These are phyloP conservation scores for Boletus sp. DNA, from an alignment of 768 basidiomycete genomes.

Conservation along the genomic window DNA sequence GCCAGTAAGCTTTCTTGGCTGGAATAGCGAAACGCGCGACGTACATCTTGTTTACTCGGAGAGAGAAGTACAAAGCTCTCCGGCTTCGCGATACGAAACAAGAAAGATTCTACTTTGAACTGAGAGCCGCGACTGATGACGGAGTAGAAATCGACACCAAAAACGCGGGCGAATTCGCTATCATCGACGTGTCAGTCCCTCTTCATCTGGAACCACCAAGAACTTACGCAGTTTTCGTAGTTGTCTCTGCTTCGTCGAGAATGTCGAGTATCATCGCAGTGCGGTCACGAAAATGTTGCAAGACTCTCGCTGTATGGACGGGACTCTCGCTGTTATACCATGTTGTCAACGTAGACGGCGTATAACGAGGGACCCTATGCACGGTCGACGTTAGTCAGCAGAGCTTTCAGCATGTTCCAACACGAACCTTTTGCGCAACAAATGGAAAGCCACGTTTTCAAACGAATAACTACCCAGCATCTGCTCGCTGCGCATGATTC, in stretches of 20 bases:
- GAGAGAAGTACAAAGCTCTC: conserved; percentile 90
- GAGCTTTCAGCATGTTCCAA: not conserved
- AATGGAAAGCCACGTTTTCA: conserved; percentile 84
- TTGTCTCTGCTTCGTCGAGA: conserved; percentile 74
- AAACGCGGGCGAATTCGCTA: conserved; percentile 96
- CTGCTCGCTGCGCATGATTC: conserved; percentile 85
- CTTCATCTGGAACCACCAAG: not conserved
- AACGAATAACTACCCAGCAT: conserved; percentile 79
- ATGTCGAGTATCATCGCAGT: conserved; percentile 72
- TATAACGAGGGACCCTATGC: conserved; percentile 75
- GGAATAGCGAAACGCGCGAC: not conserved
- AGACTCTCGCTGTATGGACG: conserved; percentile 49
- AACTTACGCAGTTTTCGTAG: conserved; percentile 86
- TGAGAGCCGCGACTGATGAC: conserved; percentile 95
- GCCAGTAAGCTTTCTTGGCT: not conserved
- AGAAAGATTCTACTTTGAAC: conserved; percentile 98
- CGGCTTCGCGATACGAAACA: conserved; percentile 96
- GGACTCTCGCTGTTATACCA: conserved; percentile 68
- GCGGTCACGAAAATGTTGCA: conserved; percentile 66
- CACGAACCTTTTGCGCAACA: conserved; percentile 70
- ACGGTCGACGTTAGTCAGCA: not conserved
- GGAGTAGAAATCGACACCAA: conserved; percentile 95
- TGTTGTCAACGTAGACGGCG: conserved; percentile 53
- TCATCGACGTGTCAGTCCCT: not conserved
- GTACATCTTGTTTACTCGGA: conserved; percentile 83